phyloP scores from a whole-genome alignment of 495 filamentous ascomycete genomes.

The Trichoderma gamsii region DNA sequence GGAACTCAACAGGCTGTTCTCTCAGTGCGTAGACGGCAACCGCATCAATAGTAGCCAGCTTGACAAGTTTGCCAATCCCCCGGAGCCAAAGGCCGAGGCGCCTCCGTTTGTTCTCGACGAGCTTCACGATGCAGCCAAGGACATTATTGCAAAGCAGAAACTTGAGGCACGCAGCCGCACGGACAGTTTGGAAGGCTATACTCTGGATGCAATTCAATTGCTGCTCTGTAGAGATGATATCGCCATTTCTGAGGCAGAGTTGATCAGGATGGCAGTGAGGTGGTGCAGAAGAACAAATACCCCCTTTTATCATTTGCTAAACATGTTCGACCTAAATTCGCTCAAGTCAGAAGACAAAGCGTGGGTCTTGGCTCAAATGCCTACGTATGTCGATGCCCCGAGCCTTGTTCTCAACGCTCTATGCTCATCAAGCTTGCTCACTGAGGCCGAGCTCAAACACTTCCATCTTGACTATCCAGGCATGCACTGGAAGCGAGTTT shows the following conservation, averaged over 20 bases:
- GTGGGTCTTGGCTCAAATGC: slow-evolving; percentile 37
- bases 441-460: slow-evolving; percentile 25
- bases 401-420: slow-evolving; percentile 38
- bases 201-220: slow-evolving; percentile 34
- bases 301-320: slow-evolving; percentile 30
- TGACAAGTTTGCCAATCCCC: slow-evolving; percentile 40
- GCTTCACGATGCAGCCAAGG: slow-evolving; percentile 34
- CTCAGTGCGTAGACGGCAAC: slow-evolving; percentile 47
- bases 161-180: background rate
- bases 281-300: slow-evolving; percentile 37
- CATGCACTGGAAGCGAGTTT: slow-evolving; percentile 42
- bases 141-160: background rate
- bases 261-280: slow-evolving; percentile 34
- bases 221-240: slow-evolving; percentile 37
- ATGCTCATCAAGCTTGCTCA: slow-evolving; percentile 35
- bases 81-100: slow-evolving; percentile 22
- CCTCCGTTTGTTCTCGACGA: slow-evolving; percentile 42
- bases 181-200: slow-evolving; percentile 22
- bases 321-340: slow-evolving; percentile 39
- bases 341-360: slow-evolving; percentile 36
- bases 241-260: slow-evolving; percentile 45
- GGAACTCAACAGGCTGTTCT: slow-evolving; percentile 49
- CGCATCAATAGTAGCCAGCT: slow-evolving; percentile 31
- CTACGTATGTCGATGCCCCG: slow-evolving; percentile 23
- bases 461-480: slow-evolving; percentile 35